Conservation (phyloP, 768 basidiomycete genomes). For the Hortiboletus flavorubellus region DNA sequence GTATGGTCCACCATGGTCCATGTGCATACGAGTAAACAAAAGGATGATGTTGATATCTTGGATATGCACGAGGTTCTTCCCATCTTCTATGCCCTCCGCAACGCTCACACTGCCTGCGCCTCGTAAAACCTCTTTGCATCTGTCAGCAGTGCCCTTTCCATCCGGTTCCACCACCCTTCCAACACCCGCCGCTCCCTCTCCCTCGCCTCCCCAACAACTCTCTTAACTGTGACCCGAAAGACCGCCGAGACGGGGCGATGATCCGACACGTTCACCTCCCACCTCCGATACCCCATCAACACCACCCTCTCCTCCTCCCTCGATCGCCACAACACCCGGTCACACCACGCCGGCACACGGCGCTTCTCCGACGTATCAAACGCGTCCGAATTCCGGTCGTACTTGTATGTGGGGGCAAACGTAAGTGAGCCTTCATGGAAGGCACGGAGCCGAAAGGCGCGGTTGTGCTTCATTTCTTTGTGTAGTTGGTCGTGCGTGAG, state of each 20-base stretch:
- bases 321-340: constrained; percentile 81
- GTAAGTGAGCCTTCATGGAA: constrained; percentile 81
- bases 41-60: not conserved
- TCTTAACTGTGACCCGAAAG: constrained; percentile 73
- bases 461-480: constrained; percentile 86
- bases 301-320: constrained; percentile 54
- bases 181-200: constrained; percentile 54
- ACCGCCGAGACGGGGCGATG: constrained; percentile 86
- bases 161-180: constrained; percentile 48
- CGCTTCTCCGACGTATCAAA: constrained; percentile 90
- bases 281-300: constrained; percentile 71
- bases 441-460: constrained; percentile 77
- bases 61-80: not conserved
- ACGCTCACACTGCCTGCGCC: constrained; percentile 27
- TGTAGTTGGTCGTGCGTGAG: constrained; percentile 81
- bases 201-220: constrained; percentile 56
- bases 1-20: not conserved
- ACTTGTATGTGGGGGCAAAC: constrained; percentile 94
- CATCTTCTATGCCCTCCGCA: not conserved
- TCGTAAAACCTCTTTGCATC: constrained; percentile 34
- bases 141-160: constrained; percentile 30
- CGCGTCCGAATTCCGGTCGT: constrained; percentile 70
- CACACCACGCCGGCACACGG: constrained; percentile 94
- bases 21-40: not conserved
- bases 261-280: constrained; percentile 86